Evolutionary conservation across 2,329 filamentous ascomycete genomes (phyloP), one percentile per base, ranked within the genome.

Genomic region (Albophoma yamanashiensis): DNA sequence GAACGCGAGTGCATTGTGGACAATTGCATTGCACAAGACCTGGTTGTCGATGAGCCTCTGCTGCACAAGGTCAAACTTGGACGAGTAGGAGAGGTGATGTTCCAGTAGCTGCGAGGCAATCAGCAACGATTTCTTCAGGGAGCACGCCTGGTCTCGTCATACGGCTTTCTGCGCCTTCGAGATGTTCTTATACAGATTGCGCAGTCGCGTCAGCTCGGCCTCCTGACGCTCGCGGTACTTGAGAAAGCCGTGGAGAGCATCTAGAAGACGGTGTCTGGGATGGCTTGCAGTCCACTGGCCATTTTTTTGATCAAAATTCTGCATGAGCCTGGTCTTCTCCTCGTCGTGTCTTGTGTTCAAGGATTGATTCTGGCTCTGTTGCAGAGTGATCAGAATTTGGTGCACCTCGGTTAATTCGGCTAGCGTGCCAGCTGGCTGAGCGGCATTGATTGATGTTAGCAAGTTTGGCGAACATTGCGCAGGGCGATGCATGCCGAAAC

Each of bases 11-110:
- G 77, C 79, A 20, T 72, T 61, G 0, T 73, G 60, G 1, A 82
- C 74, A 38, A 84, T 81, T 12, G 68, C 69, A 39, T 76, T 68
- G 40, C 79, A 81, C 2, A 84, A 62, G 0, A 68, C 61, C 12
- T 78, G 75, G 63, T 84, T 84, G 6, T 67, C 62, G 2, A 67
- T 67, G 17, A 83, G 70, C 7, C 79, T 70, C 27, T 72, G 61
- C 14, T 80, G 76, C 12, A 78, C 70, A 1, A 70, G 69, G 17
- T 73, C 68, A 22, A 84, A 76, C 63, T 82, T 84, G 61, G 82
- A 78, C 2, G 80, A 79, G 65, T 85, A 88, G 55, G 82, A 75
- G 47, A 86, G 68, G 1, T 78, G 71, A n/a, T 80, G 78, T 62
- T 86, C 82, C 2, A 88, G 77, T 2, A 81, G 31, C 76, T 80